phyloP scores from a whole-genome alignment of 345 rosid species.

The Syzygium aqueum region DNA sequence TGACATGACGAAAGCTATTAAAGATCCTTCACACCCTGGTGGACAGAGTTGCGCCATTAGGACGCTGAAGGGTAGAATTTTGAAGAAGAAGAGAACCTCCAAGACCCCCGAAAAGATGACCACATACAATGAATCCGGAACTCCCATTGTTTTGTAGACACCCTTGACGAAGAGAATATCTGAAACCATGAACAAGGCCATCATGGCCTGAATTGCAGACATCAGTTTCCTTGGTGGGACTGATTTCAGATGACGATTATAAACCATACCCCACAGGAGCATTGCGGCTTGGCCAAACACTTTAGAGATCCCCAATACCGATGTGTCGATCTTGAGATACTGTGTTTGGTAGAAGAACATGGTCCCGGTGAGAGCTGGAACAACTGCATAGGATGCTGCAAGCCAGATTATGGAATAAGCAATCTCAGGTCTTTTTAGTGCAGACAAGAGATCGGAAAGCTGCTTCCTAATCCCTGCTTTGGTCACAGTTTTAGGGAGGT shows the following conservation, averaged over 20 bases:
- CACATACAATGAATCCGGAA: conserved; percentile 54
- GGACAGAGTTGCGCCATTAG: conserved; percentile 69
- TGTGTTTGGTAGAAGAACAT: conserved; percentile 94
- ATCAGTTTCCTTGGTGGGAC: conserved; percentile 58
- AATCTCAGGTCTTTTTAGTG: conserved; percentile 54
- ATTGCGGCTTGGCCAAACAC: conserved; percentile 76
- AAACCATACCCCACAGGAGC: conserved; percentile 72
- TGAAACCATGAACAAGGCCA: conserved; percentile 57
- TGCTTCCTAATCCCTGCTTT: conserved; percentile 50
- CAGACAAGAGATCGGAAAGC: conserved; percentile 44
- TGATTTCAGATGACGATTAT: conserved; percentile 45
- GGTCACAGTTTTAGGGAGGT: conserved; percentile 49
- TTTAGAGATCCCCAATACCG: conserved; percentile 66
- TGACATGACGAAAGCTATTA: conserved; percentile 76
- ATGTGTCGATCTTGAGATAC: conserved; percentile 41
- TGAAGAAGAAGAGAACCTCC: conserved; percentile 66
- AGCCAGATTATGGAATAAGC: conserved; percentile 63
- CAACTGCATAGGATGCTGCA: conserved; percentile 59
- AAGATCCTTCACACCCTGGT: conserved; percentile 83
- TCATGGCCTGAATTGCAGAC: conserved; percentile 48
- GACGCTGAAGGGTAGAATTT: conserved; percentile 71
- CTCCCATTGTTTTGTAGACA: conserved; percentile 43
- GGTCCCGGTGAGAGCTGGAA: conserved; percentile 80
- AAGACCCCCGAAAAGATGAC: conserved; percentile 52
- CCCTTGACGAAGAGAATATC: conserved; percentile 69